Conservation (phyloP, 768 basidiomycete species). For the Collybiopsis luxurians region DNA sequence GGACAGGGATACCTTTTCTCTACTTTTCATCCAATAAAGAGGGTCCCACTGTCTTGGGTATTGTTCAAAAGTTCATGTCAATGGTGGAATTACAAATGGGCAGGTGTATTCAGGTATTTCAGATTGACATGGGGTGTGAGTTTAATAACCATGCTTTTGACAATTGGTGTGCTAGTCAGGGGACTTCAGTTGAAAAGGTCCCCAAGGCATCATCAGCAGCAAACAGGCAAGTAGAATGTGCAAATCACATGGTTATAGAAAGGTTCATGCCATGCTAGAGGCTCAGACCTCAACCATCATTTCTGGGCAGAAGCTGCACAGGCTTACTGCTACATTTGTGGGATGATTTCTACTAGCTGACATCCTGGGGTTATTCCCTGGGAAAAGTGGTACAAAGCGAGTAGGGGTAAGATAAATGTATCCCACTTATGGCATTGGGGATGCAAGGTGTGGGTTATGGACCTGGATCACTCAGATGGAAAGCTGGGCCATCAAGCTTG, state of each 20-base stretch:
- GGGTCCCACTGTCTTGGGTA: not conserved
- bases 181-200: not conserved
- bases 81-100: not conserved
- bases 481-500: constrained; percentile 14
- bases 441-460: constrained; percentile 12
- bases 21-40: not conserved
- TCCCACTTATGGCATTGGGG: constrained; percentile 16
- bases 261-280: not conserved
- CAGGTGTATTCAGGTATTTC: not conserved
- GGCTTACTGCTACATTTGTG: not conserved
- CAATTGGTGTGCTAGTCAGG: not conserved
- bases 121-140: not conserved
- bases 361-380: not conserved
- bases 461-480: constrained; percentile 12
- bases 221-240: not conserved
- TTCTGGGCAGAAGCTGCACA: not conserved
- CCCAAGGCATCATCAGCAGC: not conserved
- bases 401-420: constrained; percentile 1
- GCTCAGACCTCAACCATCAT: not conserved
- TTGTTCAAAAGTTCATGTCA: not conserved
- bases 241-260: not conserved
- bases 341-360: not conserved
- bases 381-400: not conserved
- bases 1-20: not conserved
- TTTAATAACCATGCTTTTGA: not conserved